Percentiles rank a stretch among this genome's conserved stretches.
Evolutionary conservation across 305 asterid genomes (phyloP).

Genomic region (Fraxinus dipetala): DNA sequence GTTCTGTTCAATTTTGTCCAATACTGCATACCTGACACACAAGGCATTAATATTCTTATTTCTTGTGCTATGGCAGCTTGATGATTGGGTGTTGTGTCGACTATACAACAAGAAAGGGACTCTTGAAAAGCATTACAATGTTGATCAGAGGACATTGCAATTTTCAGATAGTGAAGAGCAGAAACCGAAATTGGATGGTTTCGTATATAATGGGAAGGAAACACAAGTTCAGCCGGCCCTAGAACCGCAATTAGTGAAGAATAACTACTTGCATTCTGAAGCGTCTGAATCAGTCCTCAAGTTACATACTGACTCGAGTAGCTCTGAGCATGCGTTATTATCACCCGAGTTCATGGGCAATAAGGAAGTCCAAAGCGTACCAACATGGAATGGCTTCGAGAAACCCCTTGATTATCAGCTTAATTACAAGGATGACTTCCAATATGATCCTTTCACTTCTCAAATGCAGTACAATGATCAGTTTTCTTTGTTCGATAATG

Average conservation of each 20-base stretch:
- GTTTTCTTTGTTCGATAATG: slow-evolving; percentile 25
- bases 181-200: slow-evolving; percentile 22
- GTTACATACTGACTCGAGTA: slow-evolving; percentile 39
- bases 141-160: slow-evolving; percentile 9
- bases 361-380: slow-evolving; percentile 42
- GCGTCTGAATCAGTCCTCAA: slow-evolving; percentile 32
- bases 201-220: not conserved
- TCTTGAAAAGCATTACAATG: slow-evolving; percentile 30
- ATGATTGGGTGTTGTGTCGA: slow-evolving; percentile 55
- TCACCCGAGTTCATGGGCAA: slow-evolving; percentile 32
- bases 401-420: slow-evolving; percentile 24
- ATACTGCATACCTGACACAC: not conserved
- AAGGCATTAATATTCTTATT: not conserved
- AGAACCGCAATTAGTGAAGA: not conserved
- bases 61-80: slow-evolving; percentile 31
- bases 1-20: not conserved
- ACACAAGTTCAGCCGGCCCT: slow-evolving; percentile 1
- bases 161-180: slow-evolving; percentile 25
- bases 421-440: slow-evolving; percentile 32
- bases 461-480: slow-evolving; percentile 31
- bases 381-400: slow-evolving; percentile 25
- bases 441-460: slow-evolving; percentile 30
- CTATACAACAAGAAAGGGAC: slow-evolving; percentile 52
- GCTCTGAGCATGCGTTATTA: slow-evolving; percentile 23
- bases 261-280: slow-evolving; percentile 24